phyloP scores from a whole-genome alignment of 2,329 filamentous ascomycete species.

The Monilinia fructigena region DNA sequence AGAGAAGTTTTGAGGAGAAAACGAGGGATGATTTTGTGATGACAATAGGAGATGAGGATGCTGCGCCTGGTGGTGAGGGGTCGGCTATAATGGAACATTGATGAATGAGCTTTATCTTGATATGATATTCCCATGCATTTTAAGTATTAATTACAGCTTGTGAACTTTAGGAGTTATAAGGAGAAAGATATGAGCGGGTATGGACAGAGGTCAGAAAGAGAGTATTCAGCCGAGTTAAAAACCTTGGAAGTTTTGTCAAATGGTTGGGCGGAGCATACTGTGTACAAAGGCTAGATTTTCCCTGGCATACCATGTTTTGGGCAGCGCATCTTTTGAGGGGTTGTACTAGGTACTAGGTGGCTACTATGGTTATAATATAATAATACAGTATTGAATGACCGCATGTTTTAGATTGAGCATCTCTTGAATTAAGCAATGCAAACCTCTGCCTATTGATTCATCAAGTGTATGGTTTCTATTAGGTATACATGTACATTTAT shows the following conservation, averaged over 20 bases:
- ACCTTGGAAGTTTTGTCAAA: not conserved
- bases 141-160: not conserved
- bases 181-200: not conserved
- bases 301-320: not conserved
- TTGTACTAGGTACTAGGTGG: not conserved
- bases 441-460: too few relatives aligned
- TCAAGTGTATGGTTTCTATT: too few relatives aligned
- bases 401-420: too few relatives aligned
- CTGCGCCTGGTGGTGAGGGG: not conserved
- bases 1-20: constrained; percentile 26
- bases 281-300: not conserved
- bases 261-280: not conserved
- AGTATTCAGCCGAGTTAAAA: not conserved
- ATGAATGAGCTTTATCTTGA: not conserved
- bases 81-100: not conserved
- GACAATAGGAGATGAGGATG: constrained; percentile 22
- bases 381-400: not conserved
- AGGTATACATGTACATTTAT: too few relatives aligned
- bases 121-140: too few relatives aligned
- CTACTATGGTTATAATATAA: not conserved
- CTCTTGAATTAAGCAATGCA: too few relatives aligned
- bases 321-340: not conserved
- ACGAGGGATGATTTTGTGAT: constrained; percentile 23
- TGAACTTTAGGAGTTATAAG: not conserved
- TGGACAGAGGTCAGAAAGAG: not conserved